These are phyloP conservation scores for Baorangia bicolor DNA, from an alignment of 768 basidiomycete genomes.

Conservation along the genomic window DNA sequence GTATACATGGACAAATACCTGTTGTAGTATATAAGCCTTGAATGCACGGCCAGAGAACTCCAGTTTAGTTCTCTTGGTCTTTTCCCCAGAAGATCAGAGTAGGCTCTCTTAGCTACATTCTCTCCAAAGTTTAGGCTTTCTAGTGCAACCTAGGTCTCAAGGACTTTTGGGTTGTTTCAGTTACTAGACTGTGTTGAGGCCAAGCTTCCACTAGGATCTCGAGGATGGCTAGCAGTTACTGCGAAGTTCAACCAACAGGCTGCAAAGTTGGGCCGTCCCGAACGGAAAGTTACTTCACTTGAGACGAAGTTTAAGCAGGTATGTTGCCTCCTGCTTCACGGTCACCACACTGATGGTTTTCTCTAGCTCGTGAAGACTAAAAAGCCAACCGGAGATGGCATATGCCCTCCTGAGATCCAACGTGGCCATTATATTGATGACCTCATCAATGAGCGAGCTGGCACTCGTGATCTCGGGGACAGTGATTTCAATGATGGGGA, in stretches of 20 bases:
- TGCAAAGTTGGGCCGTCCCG: neutral
- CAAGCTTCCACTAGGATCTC: neutral
- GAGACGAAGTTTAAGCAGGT: constrained; percentile 30
- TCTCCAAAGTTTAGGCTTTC: too few relatives aligned
- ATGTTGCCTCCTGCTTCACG: too few relatives aligned
- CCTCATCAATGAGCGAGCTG: constrained; percentile 25
- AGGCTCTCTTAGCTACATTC: too few relatives aligned
- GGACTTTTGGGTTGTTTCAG: too few relatives aligned
- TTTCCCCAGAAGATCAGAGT: too few relatives aligned
- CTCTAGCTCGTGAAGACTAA: constrained; percentile 19
- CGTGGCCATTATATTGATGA: constrained; percentile 27
- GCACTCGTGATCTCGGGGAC: constrained; percentile 23
- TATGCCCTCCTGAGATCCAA: constrained; percentile 21
- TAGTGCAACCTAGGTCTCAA: too few relatives aligned
- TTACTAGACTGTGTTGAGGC: neutral
- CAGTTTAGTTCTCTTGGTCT: too few relatives aligned
- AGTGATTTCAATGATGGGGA: constrained; percentile 10
- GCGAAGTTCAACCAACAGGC: neutral
- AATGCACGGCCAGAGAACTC: too few relatives aligned
- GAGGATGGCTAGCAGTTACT: neutral
- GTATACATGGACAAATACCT: too few relatives aligned
- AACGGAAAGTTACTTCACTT: neutral
- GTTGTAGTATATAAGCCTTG: too few relatives aligned
- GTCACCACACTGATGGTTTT: neutral
- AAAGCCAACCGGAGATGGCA: constrained; percentile 28